A percentile compares a stretch with the other conserved stretches of the same genome.
phyloP scores from a whole-genome alignment of 352 stramenopile genomes.

The Phytophthora tentaculata region DNA sequence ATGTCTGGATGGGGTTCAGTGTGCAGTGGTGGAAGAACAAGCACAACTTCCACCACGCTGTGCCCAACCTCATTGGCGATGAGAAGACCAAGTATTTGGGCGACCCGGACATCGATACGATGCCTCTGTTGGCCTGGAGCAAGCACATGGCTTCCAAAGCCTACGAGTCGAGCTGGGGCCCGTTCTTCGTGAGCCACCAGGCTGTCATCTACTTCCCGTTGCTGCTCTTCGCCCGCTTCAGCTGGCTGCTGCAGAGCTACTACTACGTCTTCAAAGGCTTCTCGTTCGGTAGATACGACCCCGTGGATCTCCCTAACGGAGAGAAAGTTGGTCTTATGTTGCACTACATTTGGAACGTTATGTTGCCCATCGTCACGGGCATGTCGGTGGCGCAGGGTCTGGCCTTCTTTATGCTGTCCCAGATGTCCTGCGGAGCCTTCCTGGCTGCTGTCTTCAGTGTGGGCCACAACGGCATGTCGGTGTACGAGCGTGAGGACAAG shows the following conservation, averaged over 20 bases:
- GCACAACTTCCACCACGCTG: conserved; percentile 99
- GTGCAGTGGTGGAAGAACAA: conserved; percentile 98
- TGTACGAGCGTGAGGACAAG: conserved; percentile 95
- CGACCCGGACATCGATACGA: conserved; percentile 99
- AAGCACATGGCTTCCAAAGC: conserved; percentile 94
- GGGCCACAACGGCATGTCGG: conserved; percentile 98
- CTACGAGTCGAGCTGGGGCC: conserved; percentile 78
- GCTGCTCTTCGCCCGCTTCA: conserved; percentile 95
- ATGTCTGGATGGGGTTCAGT: conserved; percentile 98
- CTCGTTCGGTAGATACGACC: conserved; percentile 83
- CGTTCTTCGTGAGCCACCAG: conserved; percentile 94
- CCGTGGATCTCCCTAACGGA: conserved; percentile 85
- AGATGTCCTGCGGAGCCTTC: conserved; percentile 94
- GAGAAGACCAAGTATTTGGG: conserved; percentile 80
- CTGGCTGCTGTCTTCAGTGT: conserved; percentile 97
- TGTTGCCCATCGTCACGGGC: conserved; percentile 66
- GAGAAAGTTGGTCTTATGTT: conserved; percentile 79
- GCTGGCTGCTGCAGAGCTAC: conserved; percentile 97
- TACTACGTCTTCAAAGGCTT: conserved; percentile 94
- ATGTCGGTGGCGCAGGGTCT: conserved; percentile 79
- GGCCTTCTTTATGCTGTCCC: conserved; percentile 83
- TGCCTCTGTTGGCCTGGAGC: conserved; percentile 98
- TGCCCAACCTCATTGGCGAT: conserved; percentile 96
- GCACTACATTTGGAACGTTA: conserved; percentile 94
- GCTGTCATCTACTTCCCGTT: conserved; percentile 98